Base-by-base conservation (phyloP, 768 basidiomycete species). In the Pilatotrama ljubarskyi region DNA sequence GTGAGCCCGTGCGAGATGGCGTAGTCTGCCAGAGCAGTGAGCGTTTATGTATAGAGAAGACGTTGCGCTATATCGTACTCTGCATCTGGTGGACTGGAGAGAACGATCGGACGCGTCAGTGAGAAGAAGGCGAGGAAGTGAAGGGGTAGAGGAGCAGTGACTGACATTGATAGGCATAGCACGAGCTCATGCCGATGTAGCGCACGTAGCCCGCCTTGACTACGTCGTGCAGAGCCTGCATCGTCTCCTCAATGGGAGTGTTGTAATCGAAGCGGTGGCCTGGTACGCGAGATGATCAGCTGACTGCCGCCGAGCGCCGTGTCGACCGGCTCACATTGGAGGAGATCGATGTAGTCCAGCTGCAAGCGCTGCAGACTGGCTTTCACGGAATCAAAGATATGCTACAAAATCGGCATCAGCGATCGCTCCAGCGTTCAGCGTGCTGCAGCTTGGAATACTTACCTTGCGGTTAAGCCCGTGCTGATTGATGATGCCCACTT, bases 331-430 rank as follows among this genome's bases (percentile, higher is more conserved):
- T 46, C 58, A 76, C 81, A 80, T 68, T 81, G 84, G 26, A 86
- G 73, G 3, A 87, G 64, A 65, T 87, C 86, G 54, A 87, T 78
- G 59, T 86, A 82, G 51, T 85, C 84, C 46, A 72, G 67, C 53
- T 78, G 75, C 26, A 81, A 73, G 35, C 80, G 74, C 41, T 74
- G 68, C 41, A 81, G 62, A 52, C 76, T 77, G 43, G 73, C 68
- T 61, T 80, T 75, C 18, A 82, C 80, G 76, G 74, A 65, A 37
- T 78, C 80, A 64, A 83, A 81, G 62, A 83, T 81, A 59, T 81
- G 79, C 75, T 81, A 13, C 29, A 32, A 10, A 10, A 32, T 10
- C 10, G n/a, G n/a, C 29, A 4, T 32, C 29, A 32, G 29, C 10
- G 29, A 32, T 10, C 29, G 29, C 29, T 32, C 29, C 10, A 4